Percentiles rank a stretch among this genome's conserved stretches.
Conservation (phyloP, 2,329 filamentous ascomycete species). For the Pyrenophora graminea region DNA sequence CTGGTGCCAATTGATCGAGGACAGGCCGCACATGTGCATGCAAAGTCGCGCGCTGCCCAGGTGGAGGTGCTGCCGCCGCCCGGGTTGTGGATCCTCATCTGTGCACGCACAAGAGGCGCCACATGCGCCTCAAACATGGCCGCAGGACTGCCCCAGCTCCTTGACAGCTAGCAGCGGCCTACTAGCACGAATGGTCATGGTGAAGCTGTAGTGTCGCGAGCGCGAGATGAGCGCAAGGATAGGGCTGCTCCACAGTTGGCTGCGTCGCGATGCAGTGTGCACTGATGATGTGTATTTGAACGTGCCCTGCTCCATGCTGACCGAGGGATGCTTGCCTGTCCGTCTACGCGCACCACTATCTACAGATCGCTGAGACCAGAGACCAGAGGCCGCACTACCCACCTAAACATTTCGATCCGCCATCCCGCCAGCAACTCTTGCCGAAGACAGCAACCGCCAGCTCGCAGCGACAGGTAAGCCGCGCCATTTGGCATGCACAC, state of each 20-base stretch:
- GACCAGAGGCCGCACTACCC: constrained; percentile 13
- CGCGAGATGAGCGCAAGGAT: constrained; percentile 39
- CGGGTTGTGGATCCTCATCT: constrained; percentile 28
- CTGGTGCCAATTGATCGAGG: not conserved
- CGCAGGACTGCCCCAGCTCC: constrained; percentile 39
- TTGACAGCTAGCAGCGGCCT: constrained; percentile 33
- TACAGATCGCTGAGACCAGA: constrained; percentile 29
- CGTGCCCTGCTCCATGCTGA: constrained; percentile 33
- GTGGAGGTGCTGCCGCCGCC: constrained; percentile 15
- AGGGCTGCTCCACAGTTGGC: constrained; percentile 31
- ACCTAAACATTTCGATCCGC: not conserved
- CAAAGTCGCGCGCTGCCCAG: not conserved
- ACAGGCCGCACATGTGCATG: not conserved
- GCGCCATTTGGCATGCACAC: constrained; percentile 18
- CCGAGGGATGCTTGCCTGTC: constrained; percentile 22
- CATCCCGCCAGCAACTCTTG: constrained; percentile 3
- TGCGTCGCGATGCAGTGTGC: constrained; percentile 33
- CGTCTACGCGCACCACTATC: constrained; percentile 21
- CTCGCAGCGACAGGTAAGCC: constrained; percentile 16
- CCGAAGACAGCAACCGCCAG: too few relatives aligned
- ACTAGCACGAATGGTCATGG: constrained; percentile 33
- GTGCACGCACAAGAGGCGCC: constrained; percentile 35
- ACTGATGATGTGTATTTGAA: constrained; percentile 40
- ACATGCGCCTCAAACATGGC: constrained; percentile 39
- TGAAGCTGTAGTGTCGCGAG: constrained; percentile 34